phyloP scores from a whole-genome alignment of 2,329 filamentous ascomycete species.

The Thermoascus crustaceus region DNA sequence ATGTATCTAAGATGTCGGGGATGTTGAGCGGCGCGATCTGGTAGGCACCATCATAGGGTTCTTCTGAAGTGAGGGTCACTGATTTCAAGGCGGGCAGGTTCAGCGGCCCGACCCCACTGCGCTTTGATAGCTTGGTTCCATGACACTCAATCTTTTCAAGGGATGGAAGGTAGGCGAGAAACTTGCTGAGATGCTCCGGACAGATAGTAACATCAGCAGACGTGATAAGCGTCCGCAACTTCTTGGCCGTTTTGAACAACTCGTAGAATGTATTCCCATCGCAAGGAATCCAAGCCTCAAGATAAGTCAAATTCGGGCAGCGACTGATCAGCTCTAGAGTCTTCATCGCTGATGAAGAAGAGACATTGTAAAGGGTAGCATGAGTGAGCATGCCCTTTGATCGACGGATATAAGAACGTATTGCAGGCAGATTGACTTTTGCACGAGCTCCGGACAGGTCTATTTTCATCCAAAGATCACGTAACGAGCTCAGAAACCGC shows the following conservation, averaged over 20 bases:
- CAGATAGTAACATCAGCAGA: constrained; percentile 17
- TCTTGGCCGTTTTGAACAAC: constrained; percentile 19
- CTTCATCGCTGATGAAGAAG: constrained; percentile 16
- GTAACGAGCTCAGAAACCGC: constrained; percentile 40
- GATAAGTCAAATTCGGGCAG: constrained; percentile 25
- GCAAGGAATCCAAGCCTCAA: constrained; percentile 19
- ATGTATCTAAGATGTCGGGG: neutral
- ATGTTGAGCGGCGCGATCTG: no score
- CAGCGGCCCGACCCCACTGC: constrained; percentile 12
- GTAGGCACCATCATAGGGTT: no score
- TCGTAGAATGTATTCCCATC: constrained; percentile 15
- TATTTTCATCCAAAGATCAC: constrained; percentile 45
- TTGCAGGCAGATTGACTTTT: constrained; percentile 32
- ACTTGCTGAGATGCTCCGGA: constrained; percentile 16
- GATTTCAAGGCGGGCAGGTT: no score
- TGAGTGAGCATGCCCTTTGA: constrained; percentile 26
- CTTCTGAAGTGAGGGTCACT: no score
- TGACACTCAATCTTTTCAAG: constrained; percentile 22
- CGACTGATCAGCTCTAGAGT: constrained; percentile 24
- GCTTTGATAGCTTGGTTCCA: constrained; percentile 12
- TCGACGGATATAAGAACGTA: constrained; percentile 27
- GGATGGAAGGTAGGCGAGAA: constrained; percentile 18
- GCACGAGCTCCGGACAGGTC: constrained; percentile 42
- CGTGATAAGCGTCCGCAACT: constrained; percentile 19
- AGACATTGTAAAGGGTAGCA: constrained; percentile 23